Evolutionary conservation across 2,329 filamentous ascomycete species (phyloP).

Genomic region (Pestalotiopsis sp.): DNA sequence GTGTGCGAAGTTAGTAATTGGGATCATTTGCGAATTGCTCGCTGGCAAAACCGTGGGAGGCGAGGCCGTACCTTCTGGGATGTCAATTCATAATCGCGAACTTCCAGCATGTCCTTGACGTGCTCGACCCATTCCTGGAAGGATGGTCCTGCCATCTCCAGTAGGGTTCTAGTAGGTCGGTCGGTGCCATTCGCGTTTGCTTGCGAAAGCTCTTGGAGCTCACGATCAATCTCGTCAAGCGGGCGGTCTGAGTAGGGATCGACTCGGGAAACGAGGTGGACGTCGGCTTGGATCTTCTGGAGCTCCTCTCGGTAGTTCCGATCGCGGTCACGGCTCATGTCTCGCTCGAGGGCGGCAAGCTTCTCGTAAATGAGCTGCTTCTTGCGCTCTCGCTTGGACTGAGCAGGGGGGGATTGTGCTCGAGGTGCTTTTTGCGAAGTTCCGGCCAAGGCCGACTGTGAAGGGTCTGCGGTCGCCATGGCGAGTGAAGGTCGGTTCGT

Average conservation of each 20-base stretch:
- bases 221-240: conserved; percentile 46
- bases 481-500: background rate
- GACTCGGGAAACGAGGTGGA: conserved; percentile 56
- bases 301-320: conserved; percentile 86
- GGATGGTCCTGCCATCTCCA: conserved; percentile 78
- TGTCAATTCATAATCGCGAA: conserved; percentile 81
- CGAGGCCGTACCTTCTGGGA: conserved; percentile 70
- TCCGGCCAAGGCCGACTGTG: conserved; percentile 9
- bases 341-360: conserved; percentile 73
- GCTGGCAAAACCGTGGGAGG: background rate
- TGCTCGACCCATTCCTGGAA: conserved; percentile 86
- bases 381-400: conserved; percentile 88
- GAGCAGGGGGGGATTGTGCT: conserved; percentile 21
- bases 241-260: conserved; percentile 70
- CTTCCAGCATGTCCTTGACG: conserved; percentile 85
- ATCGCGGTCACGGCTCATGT: conserved; percentile 81
- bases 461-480: conserved; percentile 12
- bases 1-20: background rate
- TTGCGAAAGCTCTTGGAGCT: conserved; percentile 39
- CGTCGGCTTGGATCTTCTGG: conserved; percentile 75
- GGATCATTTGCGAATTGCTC: background rate
- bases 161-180: conserved; percentile 54
- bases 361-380: conserved; percentile 81
- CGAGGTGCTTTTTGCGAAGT: background rate
- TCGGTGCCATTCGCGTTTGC: conserved; percentile 37